These are phyloP conservation scores for Firmiana major DNA, from an alignment of 345 rosid genomes.

Conservation along the genomic window DNA sequence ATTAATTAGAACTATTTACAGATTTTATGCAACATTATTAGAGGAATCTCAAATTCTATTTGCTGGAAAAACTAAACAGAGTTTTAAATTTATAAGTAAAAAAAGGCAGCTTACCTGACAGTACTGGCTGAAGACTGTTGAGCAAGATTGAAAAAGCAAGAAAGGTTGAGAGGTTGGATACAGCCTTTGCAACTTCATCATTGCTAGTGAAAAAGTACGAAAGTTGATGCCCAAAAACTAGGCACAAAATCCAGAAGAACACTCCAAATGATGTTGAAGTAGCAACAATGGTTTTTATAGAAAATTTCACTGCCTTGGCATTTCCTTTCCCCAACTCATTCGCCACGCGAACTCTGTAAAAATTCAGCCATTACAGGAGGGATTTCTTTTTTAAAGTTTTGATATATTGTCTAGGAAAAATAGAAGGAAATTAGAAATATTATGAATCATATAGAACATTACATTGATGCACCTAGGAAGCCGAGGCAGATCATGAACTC, in stretches of 20 bases:
- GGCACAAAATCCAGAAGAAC: conserved; percentile 34
- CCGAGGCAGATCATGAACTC: conserved; percentile 38
- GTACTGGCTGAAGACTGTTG: conserved; percentile 1
- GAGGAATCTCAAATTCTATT: no score
- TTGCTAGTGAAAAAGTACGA: conserved; percentile 10
- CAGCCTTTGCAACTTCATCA: conserved; percentile 36
- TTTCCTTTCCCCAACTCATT: conserved; percentile 66
- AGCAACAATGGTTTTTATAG: conserved; percentile 43
- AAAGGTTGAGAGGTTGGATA: conserved; percentile 43
- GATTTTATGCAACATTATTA: no score
- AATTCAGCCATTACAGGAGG: no score
- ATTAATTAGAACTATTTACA: no score
- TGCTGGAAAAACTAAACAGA: no score
- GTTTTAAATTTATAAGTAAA: no score
- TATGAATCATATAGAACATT: neutral
- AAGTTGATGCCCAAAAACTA: conserved; percentile 38
- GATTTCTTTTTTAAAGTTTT: no score
- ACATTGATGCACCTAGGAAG: conserved; percentile 32
- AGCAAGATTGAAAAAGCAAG: conserved; percentile 50
- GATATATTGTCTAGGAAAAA: no score
- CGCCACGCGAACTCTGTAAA: conserved; percentile 59
- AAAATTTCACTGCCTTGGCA: conserved; percentile 42
- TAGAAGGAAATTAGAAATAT: neutral
- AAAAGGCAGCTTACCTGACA: neutral
- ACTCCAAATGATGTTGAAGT: conserved; percentile 37